Evolutionary conservation across 345 rosid genomes (phyloP), one percentile per base, ranked within the genome.

Genomic region (Fremontodendron californicum): DNA sequence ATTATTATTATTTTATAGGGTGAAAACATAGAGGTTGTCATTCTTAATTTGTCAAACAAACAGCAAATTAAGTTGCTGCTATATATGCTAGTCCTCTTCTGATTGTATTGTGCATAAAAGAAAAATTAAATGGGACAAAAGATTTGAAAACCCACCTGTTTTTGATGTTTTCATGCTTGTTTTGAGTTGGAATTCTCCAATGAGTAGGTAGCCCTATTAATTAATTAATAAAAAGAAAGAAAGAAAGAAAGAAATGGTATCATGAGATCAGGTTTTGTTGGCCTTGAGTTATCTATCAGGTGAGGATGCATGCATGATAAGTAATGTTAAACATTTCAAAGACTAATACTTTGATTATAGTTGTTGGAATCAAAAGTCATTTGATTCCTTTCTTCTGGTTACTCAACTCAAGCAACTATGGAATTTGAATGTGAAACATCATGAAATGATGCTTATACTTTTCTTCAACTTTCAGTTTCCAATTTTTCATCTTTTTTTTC

Each of bases 11-110:
- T 31, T 69, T 6, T 31, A 55, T 31, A 5, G 31, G 45, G 57
- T 72, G 23, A 72, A 77, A 55, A 39, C 35, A 58, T 16, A 80
- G 46, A 57, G 21, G 57, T 62, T 13, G 64, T 74, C 77, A 37
- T 72, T 79, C 64, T 0, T 65, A 65, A 37, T 35, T 71, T 48
- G 78, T 81, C 78, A 70, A 71, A 10, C 13, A 9, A 66, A 19
- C 64, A 12, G 58, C 52, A 70, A 68, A 46, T 45, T n/a, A 54
- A 46, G 43, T 27, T 29, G 16, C 55, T 74, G 76, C 77, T 57
- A 40, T 75, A 75, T 33, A 23, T 75, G 61, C 21, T 29, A 5
- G 66, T 66, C 80, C 51, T 19, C 33, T 46, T 71, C 5, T 70
- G 29, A 13, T 15, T 51, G 68, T 29, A 0, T n/a, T n/a, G n/a